Evolutionary conservation across 1,284 basidiomycete species (phyloP).

Genomic region (Tilletia caries): DNA sequence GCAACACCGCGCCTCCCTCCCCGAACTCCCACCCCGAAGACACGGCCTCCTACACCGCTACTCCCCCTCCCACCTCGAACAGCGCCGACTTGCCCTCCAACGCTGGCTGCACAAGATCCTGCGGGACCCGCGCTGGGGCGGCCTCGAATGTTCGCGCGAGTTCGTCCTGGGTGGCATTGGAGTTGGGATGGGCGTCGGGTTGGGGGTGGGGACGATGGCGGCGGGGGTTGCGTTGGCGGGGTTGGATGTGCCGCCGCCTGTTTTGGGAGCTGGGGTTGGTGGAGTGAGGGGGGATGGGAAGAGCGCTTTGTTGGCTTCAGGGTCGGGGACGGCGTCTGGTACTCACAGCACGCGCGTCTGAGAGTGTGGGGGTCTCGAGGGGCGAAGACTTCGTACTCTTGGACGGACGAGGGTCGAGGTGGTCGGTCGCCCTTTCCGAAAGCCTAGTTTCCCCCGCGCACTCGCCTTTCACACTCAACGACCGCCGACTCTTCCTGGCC

Average conservation of each 20-base stretch:
- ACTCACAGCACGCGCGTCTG: too few species aligned
- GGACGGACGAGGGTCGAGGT: too few species aligned
- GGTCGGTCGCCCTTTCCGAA: too few species aligned
- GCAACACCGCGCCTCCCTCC: slow-evolving; percentile 2
- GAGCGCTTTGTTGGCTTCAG: too few species aligned
- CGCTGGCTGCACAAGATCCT: slow-evolving; percentile 37
- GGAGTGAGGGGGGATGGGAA: too few species aligned
- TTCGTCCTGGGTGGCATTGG: not conserved
- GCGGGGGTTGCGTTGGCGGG: not conserved
- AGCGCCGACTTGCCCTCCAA: slow-evolving; percentile 39
- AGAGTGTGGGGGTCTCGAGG: too few species aligned
- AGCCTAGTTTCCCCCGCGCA: too few species aligned
- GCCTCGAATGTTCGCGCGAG: not conserved
- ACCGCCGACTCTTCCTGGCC: too few species aligned
- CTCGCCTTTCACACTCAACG: too few species aligned
- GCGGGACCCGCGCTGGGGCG: slow-evolving; percentile 39
- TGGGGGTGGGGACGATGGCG: not conserved
- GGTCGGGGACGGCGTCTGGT: too few species aligned
- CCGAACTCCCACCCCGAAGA: slow-evolving; percentile 30
- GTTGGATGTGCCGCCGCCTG: not conserved
- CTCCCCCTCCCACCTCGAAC: slow-evolving; percentile 37
- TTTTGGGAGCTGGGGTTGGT: too few species aligned
- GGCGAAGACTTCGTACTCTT: too few species aligned
- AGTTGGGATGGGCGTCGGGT: not conserved
- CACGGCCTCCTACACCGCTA: slow-evolving; percentile 43